A percentile compares a stretch with the other conserved stretches of the same genome.
Conservation (phyloP, 139 green algal species). For the Pycnococcus provasolii region DNA sequence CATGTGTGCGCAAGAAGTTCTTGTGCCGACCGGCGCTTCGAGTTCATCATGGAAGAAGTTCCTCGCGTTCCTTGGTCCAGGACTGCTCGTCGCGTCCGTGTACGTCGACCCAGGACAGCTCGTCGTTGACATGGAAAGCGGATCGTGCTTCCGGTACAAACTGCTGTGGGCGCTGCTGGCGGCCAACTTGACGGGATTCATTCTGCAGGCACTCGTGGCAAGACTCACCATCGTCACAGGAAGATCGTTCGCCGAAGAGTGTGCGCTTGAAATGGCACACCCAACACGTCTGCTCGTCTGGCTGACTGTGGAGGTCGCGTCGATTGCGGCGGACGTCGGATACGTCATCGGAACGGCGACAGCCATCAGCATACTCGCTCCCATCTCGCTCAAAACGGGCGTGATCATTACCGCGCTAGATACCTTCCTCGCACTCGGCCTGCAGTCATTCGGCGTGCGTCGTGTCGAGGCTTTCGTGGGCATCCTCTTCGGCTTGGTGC, state of each 20-base stretch:
- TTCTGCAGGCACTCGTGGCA: constrained; percentile 19
- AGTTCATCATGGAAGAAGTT: constrained; percentile 1
- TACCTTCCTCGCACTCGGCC: constrained; percentile 18
- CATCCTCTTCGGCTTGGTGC: constrained; percentile 14
- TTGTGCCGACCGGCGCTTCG: too few species aligned
- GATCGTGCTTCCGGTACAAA: constrained; percentile 21
- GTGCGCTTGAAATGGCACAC: constrained; percentile 12
- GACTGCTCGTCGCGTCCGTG: constrained; percentile 20
- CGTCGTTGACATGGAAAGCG: constrained; percentile 28
- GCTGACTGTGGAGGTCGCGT: constrained; percentile 24
- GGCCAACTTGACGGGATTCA: constrained; percentile 20
- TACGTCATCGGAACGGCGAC: constrained; percentile 27
- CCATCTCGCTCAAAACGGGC: constrained; percentile 15
- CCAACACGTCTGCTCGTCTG: constrained; percentile 17
- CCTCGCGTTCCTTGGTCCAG: constrained; percentile 16
- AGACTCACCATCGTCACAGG: constrained; percentile 15
- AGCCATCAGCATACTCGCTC: constrained; percentile 16
- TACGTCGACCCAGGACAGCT: constrained; percentile 27
- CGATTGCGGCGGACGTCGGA: constrained; percentile 20
- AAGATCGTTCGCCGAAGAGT: constrained; percentile 16
- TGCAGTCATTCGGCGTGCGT: constrained; percentile 22
- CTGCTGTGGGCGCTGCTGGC: constrained; percentile 17
- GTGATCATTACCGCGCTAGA: constrained; percentile 24
- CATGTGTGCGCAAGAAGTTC: too few species aligned
- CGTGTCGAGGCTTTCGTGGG: constrained; percentile 22